Base-by-base conservation (phyloP, 805 yeast species). In the Sungouiella thailandica region DNA sequence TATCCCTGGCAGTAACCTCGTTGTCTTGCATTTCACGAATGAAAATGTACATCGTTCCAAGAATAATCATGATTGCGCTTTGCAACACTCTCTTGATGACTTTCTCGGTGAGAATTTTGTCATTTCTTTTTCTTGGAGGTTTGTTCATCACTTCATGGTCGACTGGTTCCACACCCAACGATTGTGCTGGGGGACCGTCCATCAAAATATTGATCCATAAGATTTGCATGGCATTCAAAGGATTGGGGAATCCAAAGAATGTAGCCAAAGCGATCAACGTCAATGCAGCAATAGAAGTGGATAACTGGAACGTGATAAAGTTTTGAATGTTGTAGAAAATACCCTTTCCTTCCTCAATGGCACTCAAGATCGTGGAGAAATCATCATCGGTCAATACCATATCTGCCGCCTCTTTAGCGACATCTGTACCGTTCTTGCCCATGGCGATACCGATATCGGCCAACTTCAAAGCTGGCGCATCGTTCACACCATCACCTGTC, bases 111-210 rank as follows among this genome's bases (percentile, higher is more conserved):
- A 93, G 65, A 37, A 93, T 93, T 51, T 80, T 80, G 42, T 90
- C 97, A 36, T 76, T 70, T 55, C 97, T 79, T 33, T 78, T 73
- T 62, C 99, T 79, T 34, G 98, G 98, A n/a, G 97, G 97, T 55
- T 83, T 84, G 43, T 74, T 78, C 97, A 90, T 89, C 24, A 90
- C 96, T 56, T 83, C 95, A 41, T 83, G 88, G 53, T 90, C 97
- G 10, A 90, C 97, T 1, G 96, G 95, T 62, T 90, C 98, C 20
- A 93, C 97, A 39, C 98, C 98, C 28, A 90, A 68, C 0, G 95
- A 84, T 64, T 90, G 98, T 2, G 97, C 97, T 4, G 98, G 98
- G 8, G 98, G 98, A 1, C 98, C 98, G 64, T 90, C 98, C 98
- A 90, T 90, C 37, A 90, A 71, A 43, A 90, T 93, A 57, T 90